These are phyloP conservation scores for Talaromyces sp. DNA, from an alignment of 2,329 filamentous ascomycete species.

Conservation along the genomic window DNA sequence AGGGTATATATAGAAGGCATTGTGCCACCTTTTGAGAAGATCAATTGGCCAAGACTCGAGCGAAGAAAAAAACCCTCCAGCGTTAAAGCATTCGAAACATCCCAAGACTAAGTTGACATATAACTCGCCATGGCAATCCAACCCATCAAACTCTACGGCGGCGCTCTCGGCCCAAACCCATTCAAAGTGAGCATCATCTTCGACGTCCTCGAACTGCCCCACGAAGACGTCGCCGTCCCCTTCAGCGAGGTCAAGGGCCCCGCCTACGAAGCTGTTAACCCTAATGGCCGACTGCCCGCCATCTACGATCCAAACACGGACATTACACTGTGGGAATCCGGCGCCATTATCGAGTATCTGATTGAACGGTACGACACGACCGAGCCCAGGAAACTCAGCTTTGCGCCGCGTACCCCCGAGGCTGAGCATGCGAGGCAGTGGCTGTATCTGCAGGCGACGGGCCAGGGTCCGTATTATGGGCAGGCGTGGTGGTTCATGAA, in stretches of 20 bases:
- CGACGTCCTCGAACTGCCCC: constrained; percentile 20
- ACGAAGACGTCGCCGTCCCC: constrained; percentile 12
- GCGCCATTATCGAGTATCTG: constrained; percentile 9
- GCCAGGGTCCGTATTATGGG: constrained; percentile 10
- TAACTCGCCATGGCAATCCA: not conserved
- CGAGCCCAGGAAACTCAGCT: constrained; percentile 16
- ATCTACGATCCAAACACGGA: constrained; percentile 10
- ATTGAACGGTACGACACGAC: constrained; percentile 7
- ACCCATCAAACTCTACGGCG: constrained; percentile 3
- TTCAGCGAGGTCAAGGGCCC: constrained; percentile 14
- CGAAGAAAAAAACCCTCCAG: not conserved
- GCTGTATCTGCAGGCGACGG: constrained; percentile 2
- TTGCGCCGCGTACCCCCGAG: constrained; percentile 7
- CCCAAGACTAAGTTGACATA: too few species aligned
- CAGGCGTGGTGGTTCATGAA: constrained; percentile 8
- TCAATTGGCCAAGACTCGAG: not conserved
- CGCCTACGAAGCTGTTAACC: constrained; percentile 8
- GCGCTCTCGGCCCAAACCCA: constrained; percentile 6
- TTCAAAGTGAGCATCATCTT: constrained; percentile 19
- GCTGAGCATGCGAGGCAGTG: constrained; percentile 3
- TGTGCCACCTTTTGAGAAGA: not conserved
- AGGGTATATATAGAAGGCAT: not conserved
- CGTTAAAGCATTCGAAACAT: not conserved
- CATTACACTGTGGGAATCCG: constrained; percentile 9
- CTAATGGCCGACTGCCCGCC: constrained; percentile 7